Conservation (phyloP, 208 protist species). For the Polymyxa betae region DNA sequence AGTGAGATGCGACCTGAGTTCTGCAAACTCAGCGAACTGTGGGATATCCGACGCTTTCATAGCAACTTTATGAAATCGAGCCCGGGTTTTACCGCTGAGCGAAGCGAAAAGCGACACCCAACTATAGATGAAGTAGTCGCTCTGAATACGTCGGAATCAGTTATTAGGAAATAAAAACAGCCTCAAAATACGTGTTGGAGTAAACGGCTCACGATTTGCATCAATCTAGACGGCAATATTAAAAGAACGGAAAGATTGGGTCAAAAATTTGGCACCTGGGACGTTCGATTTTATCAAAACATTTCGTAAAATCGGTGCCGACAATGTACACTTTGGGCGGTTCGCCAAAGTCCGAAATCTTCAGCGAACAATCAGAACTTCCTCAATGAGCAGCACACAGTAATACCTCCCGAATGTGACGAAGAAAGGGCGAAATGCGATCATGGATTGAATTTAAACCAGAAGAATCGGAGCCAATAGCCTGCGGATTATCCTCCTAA, state of each 20-base stretch:
- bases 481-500: too few relatives aligned
- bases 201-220: background rate
- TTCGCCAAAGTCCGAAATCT: background rate
- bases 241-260: background rate
- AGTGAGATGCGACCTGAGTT: background rate
- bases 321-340: conserved; percentile 5
- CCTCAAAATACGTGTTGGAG: background rate
- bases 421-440: background rate
- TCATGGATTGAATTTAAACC: background rate
- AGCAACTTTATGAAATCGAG: background rate
- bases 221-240: background rate
- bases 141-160: conserved; percentile 10
- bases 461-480: background rate
- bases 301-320: background rate
- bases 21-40: background rate
- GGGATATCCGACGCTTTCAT: background rate
- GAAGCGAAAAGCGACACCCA: background rate
- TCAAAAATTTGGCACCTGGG: background rate
- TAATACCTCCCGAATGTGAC: background rate
- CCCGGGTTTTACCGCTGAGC: background rate
- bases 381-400: background rate
- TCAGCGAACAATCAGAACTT: background rate
- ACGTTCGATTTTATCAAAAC: background rate
- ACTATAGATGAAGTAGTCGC: conserved; percentile 14
- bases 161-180: background rate